Base-by-base conservation (phyloP, 768 basidiomycete genomes). In the Exsudoporus frostii region DNA sequence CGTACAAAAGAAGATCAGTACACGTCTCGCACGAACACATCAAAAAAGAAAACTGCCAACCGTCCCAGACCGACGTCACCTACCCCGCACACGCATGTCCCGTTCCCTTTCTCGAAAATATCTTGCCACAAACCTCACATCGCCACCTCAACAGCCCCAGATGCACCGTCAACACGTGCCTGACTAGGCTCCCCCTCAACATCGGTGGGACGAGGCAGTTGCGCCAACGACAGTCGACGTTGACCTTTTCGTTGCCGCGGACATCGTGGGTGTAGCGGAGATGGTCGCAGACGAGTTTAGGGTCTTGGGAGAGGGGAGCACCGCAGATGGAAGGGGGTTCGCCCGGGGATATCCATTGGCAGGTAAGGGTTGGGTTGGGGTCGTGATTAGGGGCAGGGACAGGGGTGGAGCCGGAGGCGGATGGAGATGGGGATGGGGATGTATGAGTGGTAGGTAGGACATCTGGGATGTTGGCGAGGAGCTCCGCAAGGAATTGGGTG, bases 161-260 rank as follows among this genome's bases (percentile, higher is more conserved):
- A 36, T 64, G 63, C 1, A 65, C 57, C 0, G 60, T n/a, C 44
- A 56, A 42, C 19, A 64, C n/a, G 33, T 64, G 63, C 0, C 63
- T 46, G 17, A 57, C 37, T 1, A 64, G n/a, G 34, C 60, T 65
- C 2, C 63, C 63, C 6, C 63, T 42, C 5, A 55, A 54, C 63
- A 64, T 64, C 6, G 52, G 63, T 0, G 53, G 14, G 1, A 8
- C 50, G 0, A n/a, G 10, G 34, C 63, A 65, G n/a, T 48, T 42
- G 3, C n/a, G 43, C 63, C 63, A 64, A 9, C 2, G 20, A 32
- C 63, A 64, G 17, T 0, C 1, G 2, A 59, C 48, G 11, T 17
- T 17, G 22, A 47, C 57, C 11, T 49, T 65, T 24, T 65, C 60
- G n/a, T 56, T 55, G 3, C 63, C 63, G 0, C 53, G 57, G 24